Evolutionary conservation across 768 basidiomycete species (phyloP), one percentile per base, ranked within the genome.

Genomic region (Calocera viscosa): DNA sequence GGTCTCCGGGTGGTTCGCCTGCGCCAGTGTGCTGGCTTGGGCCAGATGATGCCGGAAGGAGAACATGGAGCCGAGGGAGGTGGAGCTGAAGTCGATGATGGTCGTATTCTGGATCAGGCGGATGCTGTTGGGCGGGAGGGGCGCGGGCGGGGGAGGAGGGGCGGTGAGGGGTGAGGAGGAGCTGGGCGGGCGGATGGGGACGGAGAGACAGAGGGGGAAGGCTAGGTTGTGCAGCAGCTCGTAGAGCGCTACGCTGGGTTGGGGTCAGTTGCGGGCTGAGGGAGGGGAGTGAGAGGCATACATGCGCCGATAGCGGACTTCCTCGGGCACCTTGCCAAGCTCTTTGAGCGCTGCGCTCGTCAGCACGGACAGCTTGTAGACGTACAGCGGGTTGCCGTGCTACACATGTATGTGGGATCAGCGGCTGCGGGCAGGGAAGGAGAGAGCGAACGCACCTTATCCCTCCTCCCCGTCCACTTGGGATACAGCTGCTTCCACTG

Each of bases 1-100:
- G 0, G 89, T 90, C 75, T 92, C 90, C 1, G 90, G 89, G 73
- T 91, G 91, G 71, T 90, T 86, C 8, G 87, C 88, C 0, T 87
- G 89, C 0, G 88, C 88, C 43, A 92, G 80, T 22, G 77, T 78
- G 43, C 86, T 86, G 0, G 90, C 88, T 72, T 91, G 86, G 69
- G 89, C 86, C 19, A 92, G 82, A 73, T 90, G 89, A 49, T 73
- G 76, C 26, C 89, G 83, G 26, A 91, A 80, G 40, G 79, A 76
- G 87, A 89, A 92, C 77, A 91, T 82, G 0, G 82, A 78, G 34
- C 78, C 74, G 3, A 92, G 76, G 7, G 87, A 83, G 67, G 86
- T 82, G 47, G 78, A 76, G 28, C 79, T 78, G n/a, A 92, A 79
- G 74, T 92, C 90, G 71, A 91, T 85, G 72, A 92, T 90, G 24